Evolutionary conservation across 164 flowering plant genomes (phyloP), one percentile per base, ranked within the genome.

Genomic region (grape (Vitis vinifera)): DNA sequence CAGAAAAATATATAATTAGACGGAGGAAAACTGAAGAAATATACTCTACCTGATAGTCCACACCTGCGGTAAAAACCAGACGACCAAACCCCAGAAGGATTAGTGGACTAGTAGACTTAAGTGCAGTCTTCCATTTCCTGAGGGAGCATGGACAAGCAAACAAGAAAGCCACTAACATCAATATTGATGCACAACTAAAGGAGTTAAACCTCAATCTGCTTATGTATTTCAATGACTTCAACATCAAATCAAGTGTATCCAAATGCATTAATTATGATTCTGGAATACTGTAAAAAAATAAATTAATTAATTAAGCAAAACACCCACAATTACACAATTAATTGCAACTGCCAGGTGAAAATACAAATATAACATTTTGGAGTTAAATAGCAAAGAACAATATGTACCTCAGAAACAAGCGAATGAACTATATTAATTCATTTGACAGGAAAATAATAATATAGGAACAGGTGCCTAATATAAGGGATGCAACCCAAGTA

Each of bases 41-140:
- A 31, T 49, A 29, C 3, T 66, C 12, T 80, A 94, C 97, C 97
- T 94, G 97, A 81, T 94, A 94, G 73, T 92, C 88, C 16, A 91
- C 91, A 63, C 94, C 87, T 31, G 80, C 16, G 1, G 99, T 94
- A 67, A 88, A 78, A 70, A 91, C 31, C 66, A 94, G 85, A 52
- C 99, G 91, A 72, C 79, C 89, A 82, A 94, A 74, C 65, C 99
- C 97, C 51, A 92, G 79, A 52, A 92, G 15, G 70, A 92, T 71
- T 15, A 92, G 79, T 23, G 99, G 99, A 80, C 89, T 80, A 58
- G 87, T 72, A 44, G 96, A 85, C 60, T 66, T 75, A 59, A 92
- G 56, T 55, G 85, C 83, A 70, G 82, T 64, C 77, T 70, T 89
- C 90, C 85, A 81, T 19, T 76, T 85, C 87, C 97, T 92, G 69